Base-by-base conservation (phyloP, 129 eudicot genomes). In the Kitagawia praeruptora region DNA sequence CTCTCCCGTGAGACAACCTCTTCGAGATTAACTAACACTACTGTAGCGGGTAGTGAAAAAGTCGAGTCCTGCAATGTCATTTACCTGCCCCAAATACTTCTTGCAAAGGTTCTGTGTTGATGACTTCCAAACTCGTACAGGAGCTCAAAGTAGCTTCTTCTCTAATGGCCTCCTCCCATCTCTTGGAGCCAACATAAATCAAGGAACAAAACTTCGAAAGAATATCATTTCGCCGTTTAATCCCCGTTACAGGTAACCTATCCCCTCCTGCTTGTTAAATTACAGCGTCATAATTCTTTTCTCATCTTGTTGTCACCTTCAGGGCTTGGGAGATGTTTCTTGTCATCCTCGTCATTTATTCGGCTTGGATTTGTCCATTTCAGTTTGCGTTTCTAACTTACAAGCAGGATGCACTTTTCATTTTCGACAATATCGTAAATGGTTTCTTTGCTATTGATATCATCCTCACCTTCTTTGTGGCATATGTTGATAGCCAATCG, bases 241-340 rank as follows among this genome's bases (percentile, higher is more conserved):
- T 84, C 87, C 93, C 18, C 87, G 87, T 10, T 92, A 92, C 78
- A 92, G 99, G 99, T 96, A 23, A 77, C 58, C 51, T 41, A 37
- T 11, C 53, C 66, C 74, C 78, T 71, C 4, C 10, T 78, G 81
- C 64, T 66, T 12, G 2, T 37, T 5, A 42, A 42, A 34, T 16
- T 45, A 77, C 25, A 46, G 2, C 25, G 1, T 8, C 72, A 72
- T 82, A 21, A 9, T 23, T 56, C 47, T 16, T 39, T 39, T 76
- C 34, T 58, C 25, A 46, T 28, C 27, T 49, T 75, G 47, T 40
- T 48, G 66, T 63, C 27, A 63, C 25, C 61, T 88, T 83, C 95
- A 96, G 99, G 90, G 90, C 89, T 8, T 96, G 99, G 99, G 93
- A 96, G 90, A 92, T 92, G 91, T 86, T 92, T 61, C 86, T 96